These are phyloP conservation scores for Verticillium isaacii DNA, from an alignment of 2,329 filamentous ascomycete species.

Conservation along the genomic window DNA sequence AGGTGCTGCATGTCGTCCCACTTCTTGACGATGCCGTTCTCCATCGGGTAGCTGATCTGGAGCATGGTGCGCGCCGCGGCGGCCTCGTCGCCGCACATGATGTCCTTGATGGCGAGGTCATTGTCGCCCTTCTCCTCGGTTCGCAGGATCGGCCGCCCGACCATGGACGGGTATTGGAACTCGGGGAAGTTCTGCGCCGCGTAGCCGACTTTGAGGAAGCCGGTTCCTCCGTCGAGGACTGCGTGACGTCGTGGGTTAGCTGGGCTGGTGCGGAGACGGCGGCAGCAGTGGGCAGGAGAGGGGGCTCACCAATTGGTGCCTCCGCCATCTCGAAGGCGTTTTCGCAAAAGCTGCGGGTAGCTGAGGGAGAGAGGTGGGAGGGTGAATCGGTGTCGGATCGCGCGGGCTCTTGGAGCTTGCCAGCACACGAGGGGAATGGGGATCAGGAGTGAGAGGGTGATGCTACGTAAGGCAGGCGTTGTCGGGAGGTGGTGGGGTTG, in stretches of 20 bases:
- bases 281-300: conserved; percentile 4
- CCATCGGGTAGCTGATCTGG: conserved; percentile 99
- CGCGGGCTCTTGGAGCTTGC: conserved; percentile 11
- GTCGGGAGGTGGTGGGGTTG: conserved; percentile 11
- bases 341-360: not conserved
- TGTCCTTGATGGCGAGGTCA: conserved; percentile 80
- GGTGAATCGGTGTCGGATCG: not conserved
- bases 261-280: conserved; percentile 1
- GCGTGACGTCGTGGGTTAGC: conserved; percentile 7
- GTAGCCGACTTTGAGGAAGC: conserved; percentile 99
- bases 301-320: conserved; percentile 47
- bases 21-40: conserved; percentile 98
- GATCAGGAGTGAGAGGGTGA: conserved; percentile 6
- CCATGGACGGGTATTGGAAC: conserved; percentile 96
- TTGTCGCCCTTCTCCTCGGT: conserved; percentile 74
- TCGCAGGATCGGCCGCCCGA: conserved; percentile 94
- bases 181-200: conserved; percentile 99
- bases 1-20: conserved; percentile 99
- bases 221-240: conserved; percentile 99
- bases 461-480: conserved; percentile 12
- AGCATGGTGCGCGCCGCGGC: conserved; percentile 94
- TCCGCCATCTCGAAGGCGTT: conserved; percentile 38
- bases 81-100: conserved; percentile 99
- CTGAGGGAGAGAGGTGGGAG: not conserved
- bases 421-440: not conserved